Conservation (phyloP, 2,329 filamentous ascomycete genomes). For the Aspergillus udagawae region DNA sequence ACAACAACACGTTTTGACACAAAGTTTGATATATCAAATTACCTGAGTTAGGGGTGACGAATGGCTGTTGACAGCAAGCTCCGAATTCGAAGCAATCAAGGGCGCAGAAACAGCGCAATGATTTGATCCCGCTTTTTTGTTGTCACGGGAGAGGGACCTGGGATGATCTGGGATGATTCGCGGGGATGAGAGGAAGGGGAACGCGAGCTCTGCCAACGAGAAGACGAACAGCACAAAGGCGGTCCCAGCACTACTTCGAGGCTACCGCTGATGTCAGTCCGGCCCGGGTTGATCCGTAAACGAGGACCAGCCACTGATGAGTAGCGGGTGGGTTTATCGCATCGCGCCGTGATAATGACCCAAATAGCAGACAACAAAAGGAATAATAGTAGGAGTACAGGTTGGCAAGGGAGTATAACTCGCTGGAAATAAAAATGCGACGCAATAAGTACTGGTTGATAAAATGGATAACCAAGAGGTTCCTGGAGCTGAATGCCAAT, state of each 20-base stretch:
- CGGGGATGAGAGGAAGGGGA: conserved; percentile 11
- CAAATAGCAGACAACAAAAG: not conserved
- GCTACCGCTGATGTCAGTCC: conserved; percentile 26
- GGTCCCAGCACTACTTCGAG: conserved; percentile 9
- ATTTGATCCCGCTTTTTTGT: conserved; percentile 9
- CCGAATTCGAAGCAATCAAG: conserved; percentile 16
- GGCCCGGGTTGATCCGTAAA: conserved; percentile 19
- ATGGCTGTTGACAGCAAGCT: conserved; percentile 3
- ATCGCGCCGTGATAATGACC: not conserved
- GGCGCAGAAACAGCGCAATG: conserved; percentile 12
- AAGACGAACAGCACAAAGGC: conserved; percentile 12
- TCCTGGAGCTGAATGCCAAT: conserved; percentile 14
- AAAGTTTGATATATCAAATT: conserved; percentile 4
- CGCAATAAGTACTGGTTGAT: not conserved
- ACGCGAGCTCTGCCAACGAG: conserved; percentile 18
- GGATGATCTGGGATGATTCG: conserved; percentile 14
- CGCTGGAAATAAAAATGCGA: not conserved
- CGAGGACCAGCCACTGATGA: conserved; percentile 5
- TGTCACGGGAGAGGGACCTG: conserved; percentile 12
- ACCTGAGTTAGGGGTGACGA: conserved; percentile 10
- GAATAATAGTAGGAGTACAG: not conserved
- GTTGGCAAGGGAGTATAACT: not conserved
- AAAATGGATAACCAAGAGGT: conserved; percentile 6
- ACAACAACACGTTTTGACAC: conserved; percentile 10
- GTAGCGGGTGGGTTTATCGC: not conserved